A percentile compares a stretch with the other conserved stretches of the same genome.
Evolutionary conservation across 352 stramenopile species (phyloP).

Genomic region (Albugo candida): DNA sequence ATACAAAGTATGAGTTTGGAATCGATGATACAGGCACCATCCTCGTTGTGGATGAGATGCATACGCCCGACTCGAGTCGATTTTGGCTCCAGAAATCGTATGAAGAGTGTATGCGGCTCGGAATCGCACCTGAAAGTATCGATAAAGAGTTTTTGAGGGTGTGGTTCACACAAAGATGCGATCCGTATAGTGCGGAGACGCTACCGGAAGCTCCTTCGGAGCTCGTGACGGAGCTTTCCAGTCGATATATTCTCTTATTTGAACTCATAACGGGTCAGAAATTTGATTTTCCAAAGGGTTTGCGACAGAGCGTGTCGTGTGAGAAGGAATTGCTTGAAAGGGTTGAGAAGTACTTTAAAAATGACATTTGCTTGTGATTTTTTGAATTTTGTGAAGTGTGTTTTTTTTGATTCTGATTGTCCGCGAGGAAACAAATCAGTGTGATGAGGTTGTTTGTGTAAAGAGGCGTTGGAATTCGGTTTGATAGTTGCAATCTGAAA

Average conservation of each 20-base stretch:
- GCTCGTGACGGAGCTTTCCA: constrained; percentile 90
- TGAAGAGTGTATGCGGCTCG: constrained; percentile 63
- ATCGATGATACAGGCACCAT: constrained; percentile 76
- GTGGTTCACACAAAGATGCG: constrained; percentile 96
- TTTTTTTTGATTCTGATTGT: no score
- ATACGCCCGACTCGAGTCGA: constrained; percentile 96
- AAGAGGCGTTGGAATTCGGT: no score
- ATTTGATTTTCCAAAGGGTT: constrained; percentile 71
- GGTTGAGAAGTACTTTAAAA: no score
- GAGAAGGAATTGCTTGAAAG: no score
- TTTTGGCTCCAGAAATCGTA: constrained; percentile 87
- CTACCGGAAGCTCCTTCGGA: constrained; percentile 92
- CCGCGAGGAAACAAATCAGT: no score
- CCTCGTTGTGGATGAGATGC: constrained; percentile 96
- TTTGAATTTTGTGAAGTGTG: background rate
- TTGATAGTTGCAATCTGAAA: no score
- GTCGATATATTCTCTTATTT: constrained; percentile 96
- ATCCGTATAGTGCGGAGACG: constrained; percentile 93
- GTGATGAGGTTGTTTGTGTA: no score
- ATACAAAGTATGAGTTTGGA: constrained; percentile 94
- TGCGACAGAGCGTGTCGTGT: no score
- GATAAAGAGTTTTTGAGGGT: constrained; percentile 99
- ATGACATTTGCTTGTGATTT: background rate
- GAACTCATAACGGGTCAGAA: constrained; percentile 95
- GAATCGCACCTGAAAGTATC: constrained; percentile 94